A percentile compares a stretch with the other conserved stretches of the same genome.
Evolutionary conservation across 2,329 filamentous ascomycete genomes (phyloP).

Genomic region (Helotiales sp.): DNA sequence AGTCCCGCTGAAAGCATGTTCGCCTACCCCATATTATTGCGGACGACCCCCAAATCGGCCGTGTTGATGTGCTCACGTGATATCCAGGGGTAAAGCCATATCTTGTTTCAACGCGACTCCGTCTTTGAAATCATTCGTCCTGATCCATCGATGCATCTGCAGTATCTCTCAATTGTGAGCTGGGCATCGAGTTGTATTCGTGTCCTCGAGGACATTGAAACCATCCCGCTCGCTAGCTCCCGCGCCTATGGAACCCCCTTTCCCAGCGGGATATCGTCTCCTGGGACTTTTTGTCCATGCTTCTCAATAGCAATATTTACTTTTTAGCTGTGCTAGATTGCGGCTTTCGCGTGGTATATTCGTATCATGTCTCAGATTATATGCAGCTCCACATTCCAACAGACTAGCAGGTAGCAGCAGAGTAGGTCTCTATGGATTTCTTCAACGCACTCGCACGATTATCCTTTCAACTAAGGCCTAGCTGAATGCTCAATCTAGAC

Average conservation of each 20-base stretch:
- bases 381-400: not conserved
- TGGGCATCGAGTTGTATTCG: not conserved
- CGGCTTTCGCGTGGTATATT: not conserved
- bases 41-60: no score
- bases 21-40: not conserved
- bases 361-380: not conserved
- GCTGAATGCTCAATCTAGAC: not conserved
- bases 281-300: not conserved
- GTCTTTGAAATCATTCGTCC: not conserved
- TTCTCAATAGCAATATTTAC: constrained; percentile 2
- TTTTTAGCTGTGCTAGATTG: not conserved
- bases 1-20: not conserved
- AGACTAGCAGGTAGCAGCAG: not conserved
- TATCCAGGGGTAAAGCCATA: not conserved
- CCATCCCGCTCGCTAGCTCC: not conserved
- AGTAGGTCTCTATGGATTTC: not conserved
- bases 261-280: not conserved
- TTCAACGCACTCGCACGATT: no score
- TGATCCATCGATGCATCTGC: not conserved
- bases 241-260: not conserved
- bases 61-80: not conserved
- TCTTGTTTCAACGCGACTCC: not conserved
- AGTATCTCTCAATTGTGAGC: not conserved
- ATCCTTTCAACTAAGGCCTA: not conserved
- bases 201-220: not conserved